phyloP scores from a whole-genome alignment of 1,284 basidiomycete species.

The Leccinum laetum region DNA sequence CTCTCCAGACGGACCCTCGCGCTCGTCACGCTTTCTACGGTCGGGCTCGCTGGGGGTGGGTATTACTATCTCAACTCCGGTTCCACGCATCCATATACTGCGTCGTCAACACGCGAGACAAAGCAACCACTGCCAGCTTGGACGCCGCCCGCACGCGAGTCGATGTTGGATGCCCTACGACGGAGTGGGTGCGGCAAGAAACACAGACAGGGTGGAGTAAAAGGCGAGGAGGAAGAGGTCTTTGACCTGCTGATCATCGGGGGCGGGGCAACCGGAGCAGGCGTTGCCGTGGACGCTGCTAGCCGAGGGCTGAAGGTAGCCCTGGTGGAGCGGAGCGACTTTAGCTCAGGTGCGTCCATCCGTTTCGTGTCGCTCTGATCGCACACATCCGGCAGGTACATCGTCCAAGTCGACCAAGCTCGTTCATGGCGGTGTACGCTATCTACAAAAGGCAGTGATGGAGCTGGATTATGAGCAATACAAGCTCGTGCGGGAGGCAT shows the following conservation, averaged over 20 bases:
- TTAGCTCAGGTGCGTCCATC: constrained; percentile 70
- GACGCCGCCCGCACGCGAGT: too few species aligned
- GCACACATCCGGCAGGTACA: too few species aligned
- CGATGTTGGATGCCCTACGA: constrained; percentile 47
- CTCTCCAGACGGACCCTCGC: constrained; percentile 57
- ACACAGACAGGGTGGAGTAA: neutral
- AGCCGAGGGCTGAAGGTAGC: constrained; percentile 92
- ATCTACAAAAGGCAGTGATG: too few species aligned
- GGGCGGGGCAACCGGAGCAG: constrained; percentile 94
- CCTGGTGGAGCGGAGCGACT: constrained; percentile 93
- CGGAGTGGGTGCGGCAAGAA: constrained; percentile 17
- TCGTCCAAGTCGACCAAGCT: too few species aligned
- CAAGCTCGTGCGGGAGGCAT: too few species aligned
- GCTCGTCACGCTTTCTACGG: constrained; percentile 50
- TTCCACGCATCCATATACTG: too few species aligned
- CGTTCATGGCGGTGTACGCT: too few species aligned
- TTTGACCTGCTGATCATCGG: constrained; percentile 89
- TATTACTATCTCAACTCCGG: too few species aligned
- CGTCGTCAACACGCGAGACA: too few species aligned
- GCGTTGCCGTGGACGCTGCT: constrained; percentile 93
- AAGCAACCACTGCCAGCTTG: too few species aligned
- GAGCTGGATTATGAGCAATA: too few species aligned
- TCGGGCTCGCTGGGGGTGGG: constrained; percentile 33
- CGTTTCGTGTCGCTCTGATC: too few species aligned
- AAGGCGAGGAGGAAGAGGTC: constrained; percentile 38